These are phyloP conservation scores for Candida dubliniensis DNA, from an alignment of 1,139 yeast genomes.

Conservation along the genomic window DNA sequence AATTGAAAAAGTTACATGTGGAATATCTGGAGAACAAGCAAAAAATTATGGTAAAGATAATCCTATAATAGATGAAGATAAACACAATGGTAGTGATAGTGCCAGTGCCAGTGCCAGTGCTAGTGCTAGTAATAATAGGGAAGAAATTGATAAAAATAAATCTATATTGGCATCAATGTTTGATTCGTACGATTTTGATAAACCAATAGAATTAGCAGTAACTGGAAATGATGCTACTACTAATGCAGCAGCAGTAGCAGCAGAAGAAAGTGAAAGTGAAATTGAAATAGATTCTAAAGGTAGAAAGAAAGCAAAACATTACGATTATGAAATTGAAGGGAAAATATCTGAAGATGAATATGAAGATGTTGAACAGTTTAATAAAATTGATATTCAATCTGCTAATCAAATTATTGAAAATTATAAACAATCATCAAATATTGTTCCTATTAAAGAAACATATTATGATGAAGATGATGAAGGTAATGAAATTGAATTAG, in stretches of 20 bases:
- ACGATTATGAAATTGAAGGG: conserved; percentile 42
- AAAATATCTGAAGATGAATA: conserved; percentile 21
- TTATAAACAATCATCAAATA: conserved; percentile 20
- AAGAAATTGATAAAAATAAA: conserved; percentile 34
- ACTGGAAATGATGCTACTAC: conserved; percentile 44
- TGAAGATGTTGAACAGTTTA: conserved; percentile 18
- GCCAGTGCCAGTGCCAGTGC: conserved; percentile 22
- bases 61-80: conserved; percentile 18
- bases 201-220: conserved; percentile 46
- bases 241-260: conserved; percentile 40
- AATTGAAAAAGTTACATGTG: conserved; percentile 49
- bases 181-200: conserved; percentile 57
- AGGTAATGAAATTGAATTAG: conserved; percentile 33
- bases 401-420: conserved; percentile 23
- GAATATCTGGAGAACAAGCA: conserved; percentile 24
- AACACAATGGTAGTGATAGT: conserved; percentile 15
- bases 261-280: conserved; percentile 43
- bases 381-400: conserved; percentile 21
- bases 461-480: conserved; percentile 49
- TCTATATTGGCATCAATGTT: conserved; percentile 55
- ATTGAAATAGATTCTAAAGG: conserved; percentile 53
- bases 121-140: conserved; percentile 22
- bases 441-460: conserved; percentile 28
- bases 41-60: conserved; percentile 19
- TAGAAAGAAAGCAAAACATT: conserved; percentile 31